Evolutionary conservation across 169 alveolate genomes (phyloP).

Genomic region (Plasmodium chabaudi): DNA sequence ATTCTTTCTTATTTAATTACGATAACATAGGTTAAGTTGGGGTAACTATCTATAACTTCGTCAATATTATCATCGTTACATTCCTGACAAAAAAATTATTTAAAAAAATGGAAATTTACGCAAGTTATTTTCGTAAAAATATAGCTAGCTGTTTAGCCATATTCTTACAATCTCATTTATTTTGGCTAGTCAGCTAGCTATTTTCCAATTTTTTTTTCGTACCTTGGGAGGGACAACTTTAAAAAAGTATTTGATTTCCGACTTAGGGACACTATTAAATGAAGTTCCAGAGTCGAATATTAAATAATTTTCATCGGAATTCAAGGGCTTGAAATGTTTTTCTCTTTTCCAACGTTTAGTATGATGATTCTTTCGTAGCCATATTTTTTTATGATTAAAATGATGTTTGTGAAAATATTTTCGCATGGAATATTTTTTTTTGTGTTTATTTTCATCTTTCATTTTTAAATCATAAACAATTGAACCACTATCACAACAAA

Average conservation of each 20-base stretch:
- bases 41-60: constrained; percentile 47
- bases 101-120: not conserved
- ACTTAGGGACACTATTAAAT: constrained; percentile 89
- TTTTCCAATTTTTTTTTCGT: not conserved
- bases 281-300: constrained; percentile 93
- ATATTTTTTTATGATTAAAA: not conserved
- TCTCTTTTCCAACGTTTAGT: not conserved
- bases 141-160: too few species aligned
- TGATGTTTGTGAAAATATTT: constrained; percentile 13
- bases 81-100: constrained; percentile 17
- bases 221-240: constrained; percentile 79
- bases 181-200: not conserved
- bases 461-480: constrained; percentile 44
- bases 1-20: constrained; percentile 3
- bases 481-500: constrained; percentile 85
- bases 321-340: constrained; percentile 5
- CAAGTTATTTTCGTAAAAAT: too few species aligned
- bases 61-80: constrained; percentile 66
- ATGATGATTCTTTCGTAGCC: not conserved
- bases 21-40: constrained; percentile 50
- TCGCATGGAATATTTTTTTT: constrained; percentile 8
- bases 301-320: constrained; percentile 82
- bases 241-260: constrained; percentile 80
- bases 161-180: too few species aligned
- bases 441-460: constrained; percentile 3